Evolutionary conservation across 2,329 filamentous ascomycete species (phyloP), one percentile per base, ranked within the genome.

Genomic region (Pestalotiopsis sp.): DNA sequence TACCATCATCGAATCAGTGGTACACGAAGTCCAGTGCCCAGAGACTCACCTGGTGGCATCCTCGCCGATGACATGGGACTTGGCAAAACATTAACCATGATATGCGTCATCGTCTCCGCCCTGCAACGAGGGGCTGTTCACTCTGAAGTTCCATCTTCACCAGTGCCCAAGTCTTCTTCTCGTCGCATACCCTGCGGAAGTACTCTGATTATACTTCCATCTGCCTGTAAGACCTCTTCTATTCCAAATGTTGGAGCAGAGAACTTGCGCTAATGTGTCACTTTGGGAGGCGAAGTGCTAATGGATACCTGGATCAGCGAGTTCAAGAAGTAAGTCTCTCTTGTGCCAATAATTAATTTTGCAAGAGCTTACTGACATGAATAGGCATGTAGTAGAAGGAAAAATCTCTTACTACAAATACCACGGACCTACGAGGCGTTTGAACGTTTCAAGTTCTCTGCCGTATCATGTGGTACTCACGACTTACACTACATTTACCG

Each of bases 41-140:
- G 6, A 6, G 56, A 66, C 13, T 17, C 56, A 6, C 56, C 17
- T 30, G 64, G 64, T n/a, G 64, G 64, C 55, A 66, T 66, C 9
- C 56, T 66, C 13, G 64, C 64, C 10, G 64, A 66, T 52, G 64
- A 66, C 14, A 66, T 66, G 64, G 64, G 64, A 3, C 38, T 60
- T 1, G 64, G 64, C 0, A 66, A 66, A 48, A 66, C 64, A 1
- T 20, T 66, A 10, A 59, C 26, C 10, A 44, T 26, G 20, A 26
- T 66, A n/a, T 35, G 30, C n/a, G 52, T 40, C 1, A 48, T 66
- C 7, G 55, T 44, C 14, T 24, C n/a, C 13, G 57, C 14, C 13
- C 22, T 65, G 20, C 2, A 39, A 3, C n/a, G 13, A n/a, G 20
- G 17, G 11, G 17, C 40, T n/a, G 24, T 13, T 1, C 38, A 10